phyloP scores from a whole-genome alignment of 192 early-diverging fungal species.

The Helicostylum pulchrum region DNA sequence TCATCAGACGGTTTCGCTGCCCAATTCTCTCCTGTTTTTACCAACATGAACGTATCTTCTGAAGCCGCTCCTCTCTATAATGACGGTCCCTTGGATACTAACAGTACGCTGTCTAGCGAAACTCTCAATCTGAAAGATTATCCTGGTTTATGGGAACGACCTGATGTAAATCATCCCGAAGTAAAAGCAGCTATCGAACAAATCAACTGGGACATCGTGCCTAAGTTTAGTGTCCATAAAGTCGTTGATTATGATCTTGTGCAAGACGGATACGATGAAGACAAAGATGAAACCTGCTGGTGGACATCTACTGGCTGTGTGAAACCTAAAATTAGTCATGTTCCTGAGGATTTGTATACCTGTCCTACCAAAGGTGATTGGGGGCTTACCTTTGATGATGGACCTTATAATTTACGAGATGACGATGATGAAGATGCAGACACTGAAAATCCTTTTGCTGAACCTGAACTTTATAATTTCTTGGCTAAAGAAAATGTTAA shows the following conservation, averaged over 20 bases:
- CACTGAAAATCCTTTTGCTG: slow-evolving; percentile 4
- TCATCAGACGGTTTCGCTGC: slow-evolving; percentile 11
- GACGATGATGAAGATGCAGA: not conserved
- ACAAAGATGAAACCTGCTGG: slow-evolving; percentile 13
- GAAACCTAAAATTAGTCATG: slow-evolving; percentile 21
- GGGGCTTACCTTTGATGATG: slow-evolving; percentile 27
- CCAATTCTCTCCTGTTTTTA: slow-evolving; percentile 10
- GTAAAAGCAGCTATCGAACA: slow-evolving; percentile 11
- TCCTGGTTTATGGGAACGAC: slow-evolving; percentile 22
- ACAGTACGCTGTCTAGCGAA: not conserved
- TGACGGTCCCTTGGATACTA: slow-evolving; percentile 10
- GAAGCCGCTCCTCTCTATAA: slow-evolving; percentile 16
- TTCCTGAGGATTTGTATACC: slow-evolving; percentile 20
- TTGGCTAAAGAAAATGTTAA: slow-evolving; percentile 12
- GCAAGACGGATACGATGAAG: slow-evolving; percentile 3
- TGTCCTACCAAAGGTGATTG: slow-evolving; percentile 16
- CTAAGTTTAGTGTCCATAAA: slow-evolving; percentile 18
- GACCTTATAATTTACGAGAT: slow-evolving; percentile 15
- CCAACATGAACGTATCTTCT: slow-evolving; percentile 21
- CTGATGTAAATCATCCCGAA: slow-evolving; percentile 30
- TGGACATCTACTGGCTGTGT: slow-evolving; percentile 19
- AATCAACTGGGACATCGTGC: slow-evolving; percentile 27
- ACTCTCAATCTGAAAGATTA: slow-evolving; percentile 13
- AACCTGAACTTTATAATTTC: slow-evolving; percentile 20
- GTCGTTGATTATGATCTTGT: slow-evolving; percentile 22